These are phyloP conservation scores for Yamadazyma mexicana DNA, from an alignment of 1,139 yeast genomes.

Conservation along the genomic window DNA sequence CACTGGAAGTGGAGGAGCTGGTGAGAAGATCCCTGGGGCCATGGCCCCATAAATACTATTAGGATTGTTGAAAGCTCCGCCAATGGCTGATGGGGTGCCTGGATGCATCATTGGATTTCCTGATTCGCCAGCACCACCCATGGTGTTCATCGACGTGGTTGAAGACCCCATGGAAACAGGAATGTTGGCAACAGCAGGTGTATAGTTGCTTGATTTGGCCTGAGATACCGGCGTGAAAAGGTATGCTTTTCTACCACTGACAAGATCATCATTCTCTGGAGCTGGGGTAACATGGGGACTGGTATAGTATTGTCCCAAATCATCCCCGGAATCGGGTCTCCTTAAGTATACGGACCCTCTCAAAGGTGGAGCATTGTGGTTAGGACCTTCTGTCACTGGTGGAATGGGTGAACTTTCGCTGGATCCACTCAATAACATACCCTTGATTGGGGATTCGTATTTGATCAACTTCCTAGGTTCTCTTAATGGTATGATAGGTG, in stretches of 20 bases:
- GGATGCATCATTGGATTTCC: background rate
- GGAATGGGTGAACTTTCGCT: slow-evolving; percentile 74
- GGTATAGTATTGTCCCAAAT: slow-evolving; percentile 68
- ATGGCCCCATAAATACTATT: slow-evolving; percentile 1
- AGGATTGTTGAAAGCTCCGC: background rate
- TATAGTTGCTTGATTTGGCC: slow-evolving; percentile 27
- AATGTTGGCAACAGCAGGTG: slow-evolving; percentile 1
- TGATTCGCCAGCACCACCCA: background rate
- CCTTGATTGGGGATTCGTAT: slow-evolving; percentile 81
- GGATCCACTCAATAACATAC: slow-evolving; percentile 73
- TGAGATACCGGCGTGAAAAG: slow-evolving; percentile 50
- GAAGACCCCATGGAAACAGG: background rate
- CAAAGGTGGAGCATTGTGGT: slow-evolving; percentile 79
- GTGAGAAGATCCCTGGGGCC: slow-evolving; percentile 1
- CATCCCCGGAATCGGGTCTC: slow-evolving; percentile 74
- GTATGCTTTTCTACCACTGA: slow-evolving; percentile 39
- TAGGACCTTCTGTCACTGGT: slow-evolving; percentile 77
- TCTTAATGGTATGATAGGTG: slow-evolving; percentile 57
- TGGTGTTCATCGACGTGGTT: background rate
- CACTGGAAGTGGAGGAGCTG: slow-evolving; percentile 1
- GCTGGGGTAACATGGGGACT: slow-evolving; percentile 51
- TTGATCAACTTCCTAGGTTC: slow-evolving; percentile 68
- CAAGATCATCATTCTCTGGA: slow-evolving; percentile 59
- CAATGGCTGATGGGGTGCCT: background rate
- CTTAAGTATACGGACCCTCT: slow-evolving; percentile 87